Evolutionary conservation across 495 filamentous ascomycete species (phyloP).

Genomic region (Aspergillus cristatus): DNA sequence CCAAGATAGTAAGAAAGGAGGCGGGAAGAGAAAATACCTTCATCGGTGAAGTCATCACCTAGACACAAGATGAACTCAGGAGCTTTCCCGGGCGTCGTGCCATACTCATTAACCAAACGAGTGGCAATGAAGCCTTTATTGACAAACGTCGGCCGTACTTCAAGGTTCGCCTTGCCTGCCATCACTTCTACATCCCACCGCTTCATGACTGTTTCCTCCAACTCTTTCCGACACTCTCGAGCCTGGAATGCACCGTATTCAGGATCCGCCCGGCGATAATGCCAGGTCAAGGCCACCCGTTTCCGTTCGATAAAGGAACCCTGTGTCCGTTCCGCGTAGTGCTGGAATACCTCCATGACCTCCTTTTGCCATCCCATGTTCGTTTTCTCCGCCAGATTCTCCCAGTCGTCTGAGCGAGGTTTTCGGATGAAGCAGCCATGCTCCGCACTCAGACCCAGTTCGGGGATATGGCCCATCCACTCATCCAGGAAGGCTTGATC

Average conservation of each 20-base stretch:
- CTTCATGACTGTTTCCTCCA: slow-evolving; percentile 63
- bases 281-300: slow-evolving; percentile 88
- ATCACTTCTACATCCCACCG: slow-evolving; percentile 89
- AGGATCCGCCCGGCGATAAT: slow-evolving; percentile 84
- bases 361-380: slow-evolving; percentile 87
- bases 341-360: slow-evolving; percentile 69
- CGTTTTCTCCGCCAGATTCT: slow-evolving; percentile 69
- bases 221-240: slow-evolving; percentile 62
- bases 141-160: slow-evolving; percentile 90
- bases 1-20: not conserved
- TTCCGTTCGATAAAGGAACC: slow-evolving; percentile 93
- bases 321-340: slow-evolving; percentile 73
- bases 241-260: slow-evolving; percentile 70
- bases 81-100: slow-evolving; percentile 34
- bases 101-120: slow-evolving; percentile 60
- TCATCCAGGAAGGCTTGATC: slow-evolving; percentile 82
- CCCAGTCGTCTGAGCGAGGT: slow-evolving; percentile 65
- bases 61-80: slow-evolving; percentile 80
- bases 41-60: slow-evolving; percentile 94
- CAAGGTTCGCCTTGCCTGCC: slow-evolving; percentile 89
- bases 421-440: slow-evolving; percentile 89
- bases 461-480: slow-evolving; percentile 75
- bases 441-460: slow-evolving; percentile 85
- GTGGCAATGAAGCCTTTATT: slow-evolving; percentile 94
- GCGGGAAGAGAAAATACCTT: slow-evolving; percentile 51